These are phyloP conservation scores for Cladosporium colombiae DNA, from an alignment of 2,329 filamentous ascomycete genomes.

Conservation along the genomic window DNA sequence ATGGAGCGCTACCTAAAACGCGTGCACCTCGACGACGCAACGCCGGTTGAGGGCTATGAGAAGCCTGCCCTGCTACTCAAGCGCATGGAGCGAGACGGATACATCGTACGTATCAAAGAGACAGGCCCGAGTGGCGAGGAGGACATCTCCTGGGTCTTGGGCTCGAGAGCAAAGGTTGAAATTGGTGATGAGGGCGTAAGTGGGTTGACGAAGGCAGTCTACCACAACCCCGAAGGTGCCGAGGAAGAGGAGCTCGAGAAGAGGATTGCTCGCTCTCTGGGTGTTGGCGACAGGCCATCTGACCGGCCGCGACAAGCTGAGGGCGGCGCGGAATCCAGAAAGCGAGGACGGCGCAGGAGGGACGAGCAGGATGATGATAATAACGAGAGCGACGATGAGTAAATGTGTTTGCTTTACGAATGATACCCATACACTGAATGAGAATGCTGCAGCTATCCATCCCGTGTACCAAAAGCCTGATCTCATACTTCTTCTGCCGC, in stretches of 20 bases:
- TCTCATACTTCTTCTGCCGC: background rate
- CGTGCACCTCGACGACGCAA: constrained; percentile 72
- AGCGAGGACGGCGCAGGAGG: constrained; percentile 23
- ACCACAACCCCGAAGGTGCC: constrained; percentile 41
- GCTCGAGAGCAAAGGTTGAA: constrained; percentile 82
- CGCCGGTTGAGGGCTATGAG: constrained; percentile 57
- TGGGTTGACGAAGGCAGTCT: constrained; percentile 63
- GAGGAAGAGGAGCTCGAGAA: constrained; percentile 36
- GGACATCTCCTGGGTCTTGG: constrained; percentile 77
- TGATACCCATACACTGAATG: constrained; percentile 16
- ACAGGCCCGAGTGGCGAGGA: constrained; percentile 67
- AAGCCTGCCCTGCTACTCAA: constrained; percentile 75
- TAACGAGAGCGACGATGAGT: constrained; percentile 23
- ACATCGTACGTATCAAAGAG: constrained; percentile 75
- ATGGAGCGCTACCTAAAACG: constrained; percentile 73
- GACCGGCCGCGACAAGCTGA: constrained; percentile 8
- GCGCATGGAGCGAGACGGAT: constrained; percentile 77
- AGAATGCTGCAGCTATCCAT: background rate
- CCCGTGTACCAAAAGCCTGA: background rate
- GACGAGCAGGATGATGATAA: constrained; percentile 24
- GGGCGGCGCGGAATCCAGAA: constrained; percentile 21
- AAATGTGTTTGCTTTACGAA: constrained; percentile 3
- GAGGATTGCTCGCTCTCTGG: constrained; percentile 38
- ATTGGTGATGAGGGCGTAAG: constrained; percentile 75
- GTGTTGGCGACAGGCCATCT: constrained; percentile 25